These are phyloP conservation scores for Verticillium nubilum DNA, from an alignment of 2,329 filamentous ascomycete species.

Conservation along the genomic window DNA sequence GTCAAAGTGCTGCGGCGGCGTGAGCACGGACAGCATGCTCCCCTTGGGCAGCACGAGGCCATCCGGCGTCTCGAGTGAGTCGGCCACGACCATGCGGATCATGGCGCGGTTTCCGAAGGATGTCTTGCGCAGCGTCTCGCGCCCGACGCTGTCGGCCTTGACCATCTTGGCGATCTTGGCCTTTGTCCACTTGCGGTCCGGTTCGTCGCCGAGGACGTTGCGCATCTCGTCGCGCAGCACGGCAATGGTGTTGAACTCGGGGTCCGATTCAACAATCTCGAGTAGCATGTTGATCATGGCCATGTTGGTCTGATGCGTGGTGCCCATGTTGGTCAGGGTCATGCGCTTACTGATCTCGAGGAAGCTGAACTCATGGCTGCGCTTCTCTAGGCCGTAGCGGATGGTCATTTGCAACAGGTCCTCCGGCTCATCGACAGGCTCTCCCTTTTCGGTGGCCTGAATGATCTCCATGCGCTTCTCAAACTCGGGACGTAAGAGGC, in stretches of 20 bases:
- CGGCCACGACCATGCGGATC: slow-evolving; percentile 21
- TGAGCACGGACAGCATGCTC: slow-evolving; percentile 24
- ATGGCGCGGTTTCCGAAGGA: slow-evolving; percentile 21
- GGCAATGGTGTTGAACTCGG: slow-evolving; percentile 28
- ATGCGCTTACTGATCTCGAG: slow-evolving; percentile 24
- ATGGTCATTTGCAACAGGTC: slow-evolving; percentile 38
- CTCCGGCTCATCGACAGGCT: slow-evolving; percentile 19
- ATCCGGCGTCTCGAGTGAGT: slow-evolving; percentile 23
- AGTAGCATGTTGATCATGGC: slow-evolving; percentile 32
- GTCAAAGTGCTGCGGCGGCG: slow-evolving; percentile 23
- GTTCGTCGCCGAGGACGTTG: slow-evolving; percentile 18
- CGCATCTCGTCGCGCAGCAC: slow-evolving; percentile 30
- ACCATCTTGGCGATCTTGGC: slow-evolving; percentile 28
- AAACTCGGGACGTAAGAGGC: slow-evolving; percentile 18
- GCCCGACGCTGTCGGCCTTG: slow-evolving; percentile 32
- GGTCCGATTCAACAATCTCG: slow-evolving; percentile 28
- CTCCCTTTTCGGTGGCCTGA: slow-evolving; percentile 4
- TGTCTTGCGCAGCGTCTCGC: slow-evolving; percentile 35
- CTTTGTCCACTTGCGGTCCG: slow-evolving; percentile 31
- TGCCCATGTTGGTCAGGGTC: slow-evolving; percentile 26
- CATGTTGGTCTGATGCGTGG: slow-evolving; percentile 33
- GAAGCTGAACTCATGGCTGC: slow-evolving; percentile 27
- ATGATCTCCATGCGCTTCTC: slow-evolving; percentile 16
- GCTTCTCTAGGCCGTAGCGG: slow-evolving; percentile 28
- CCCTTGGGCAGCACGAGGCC: slow-evolving; percentile 25